Evolutionary conservation across 2,329 filamentous ascomycete genomes (phyloP), one percentile per base, ranked within the genome.

Genomic region (Pleomassaria siparia): DNA sequence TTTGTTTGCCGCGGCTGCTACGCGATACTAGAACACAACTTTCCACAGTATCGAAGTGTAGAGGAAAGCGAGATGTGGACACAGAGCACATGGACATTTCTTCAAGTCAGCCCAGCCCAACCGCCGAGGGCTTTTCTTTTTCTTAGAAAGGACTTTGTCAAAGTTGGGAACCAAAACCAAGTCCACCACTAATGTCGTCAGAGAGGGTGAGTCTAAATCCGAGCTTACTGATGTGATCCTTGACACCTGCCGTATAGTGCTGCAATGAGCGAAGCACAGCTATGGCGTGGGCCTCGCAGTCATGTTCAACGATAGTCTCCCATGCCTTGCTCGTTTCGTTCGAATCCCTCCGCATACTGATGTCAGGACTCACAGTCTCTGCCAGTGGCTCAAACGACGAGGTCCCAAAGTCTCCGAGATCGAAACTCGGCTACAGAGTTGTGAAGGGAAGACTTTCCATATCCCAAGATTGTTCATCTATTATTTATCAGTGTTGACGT

Each of bases 31-130:
- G 35, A 37, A 37, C 35, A 37, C 13, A 10, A 37, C 18, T 22
- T 37, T 37, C 35, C 35, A 37, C 20, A 37, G 9, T 37, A 37
- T 37, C 18, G 35, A 37, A 20, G 24, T 20, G 20, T 37, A 37
- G 10, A 37, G 35, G 35, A 37, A 37, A 16, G 35, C 20, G 18
- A 37, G n/a, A 24, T 21, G 18, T 13, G 35, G 35, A 15, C 35
- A 37, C 20, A 22, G 18, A 8, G 35, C 35, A 20, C 35, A 37
- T 7, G 35, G 35, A 13, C 35, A 37, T 22, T 20, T 12, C 20
- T 22, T 37, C n/a, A 37, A 24, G 11, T 24, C 35, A 15, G 9
- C 12, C 35, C 35, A 37, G 3, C 12, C 35, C 35, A 37, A 3
- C 20, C 35, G 35, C n/a, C 15, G n/a, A 37, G 35, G 20, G 35